phyloP scores from a whole-genome alignment of 768 basidiomycete genomes.

The Xanthoconium purpureum region DNA sequence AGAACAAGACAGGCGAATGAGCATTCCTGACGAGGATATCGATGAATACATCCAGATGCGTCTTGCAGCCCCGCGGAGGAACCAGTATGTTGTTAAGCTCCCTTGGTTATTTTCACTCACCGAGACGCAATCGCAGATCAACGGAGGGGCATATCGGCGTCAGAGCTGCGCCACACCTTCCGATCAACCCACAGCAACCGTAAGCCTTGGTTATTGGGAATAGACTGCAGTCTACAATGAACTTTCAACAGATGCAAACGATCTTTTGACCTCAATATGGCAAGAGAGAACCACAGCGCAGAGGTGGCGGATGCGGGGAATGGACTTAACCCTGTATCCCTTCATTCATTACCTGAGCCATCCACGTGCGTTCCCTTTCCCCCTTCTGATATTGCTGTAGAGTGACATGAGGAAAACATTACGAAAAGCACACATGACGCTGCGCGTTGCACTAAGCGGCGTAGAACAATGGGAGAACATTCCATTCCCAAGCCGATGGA shows the following conservation, averaged over 20 bases:
- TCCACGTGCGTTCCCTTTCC: slow-evolving; percentile 15
- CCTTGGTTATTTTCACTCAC: slow-evolving; percentile 4
- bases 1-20: slow-evolving; percentile 56
- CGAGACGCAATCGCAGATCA: slow-evolving; percentile 1
- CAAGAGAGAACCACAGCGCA: neutral
- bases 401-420: neutral
- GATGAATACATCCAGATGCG: slow-evolving; percentile 44
- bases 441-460: slow-evolving; percentile 5
- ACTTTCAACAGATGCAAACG: slow-evolving; percentile 9
- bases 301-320: neutral
- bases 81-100: slow-evolving; percentile 12
- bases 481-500: neutral
- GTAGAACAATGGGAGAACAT: neutral
- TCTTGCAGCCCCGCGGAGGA: slow-evolving; percentile 12
- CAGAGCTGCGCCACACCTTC: neutral
- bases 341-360: neutral
- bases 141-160: neutral
- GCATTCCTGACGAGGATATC: slow-evolving; percentile 49
- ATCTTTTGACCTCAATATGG: neutral
- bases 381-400: neutral
- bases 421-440: neutral
- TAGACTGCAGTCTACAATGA: neutral
- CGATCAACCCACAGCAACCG: neutral
- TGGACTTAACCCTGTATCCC: neutral
- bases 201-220: slow-evolving; percentile 3